A percentile compares a stretch with the other conserved stretches of the same genome.
phyloP scores from a whole-genome alignment of 208 protist species.

The Wallacemonas sp. region DNA sequence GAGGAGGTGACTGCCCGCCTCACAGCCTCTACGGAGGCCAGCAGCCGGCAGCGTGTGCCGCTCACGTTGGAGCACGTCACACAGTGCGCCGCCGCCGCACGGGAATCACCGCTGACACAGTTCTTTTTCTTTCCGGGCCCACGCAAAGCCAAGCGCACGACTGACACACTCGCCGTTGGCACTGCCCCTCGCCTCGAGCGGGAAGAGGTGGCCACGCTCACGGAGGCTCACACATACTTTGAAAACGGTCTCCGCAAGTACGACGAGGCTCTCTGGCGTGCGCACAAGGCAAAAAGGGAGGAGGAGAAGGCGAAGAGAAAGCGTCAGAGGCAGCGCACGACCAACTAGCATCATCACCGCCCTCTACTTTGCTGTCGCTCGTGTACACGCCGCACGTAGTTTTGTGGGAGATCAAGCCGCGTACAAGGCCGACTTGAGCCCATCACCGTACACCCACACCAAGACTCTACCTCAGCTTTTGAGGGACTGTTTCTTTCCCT shows the following conservation, averaged over 20 bases:
- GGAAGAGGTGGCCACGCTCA: slow-evolving; percentile 19
- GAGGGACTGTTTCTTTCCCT: background rate
- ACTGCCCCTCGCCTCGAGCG: background rate
- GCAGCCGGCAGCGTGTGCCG: background rate
- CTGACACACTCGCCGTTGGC: background rate
- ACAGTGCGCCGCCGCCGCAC: background rate
- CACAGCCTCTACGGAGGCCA: background rate
- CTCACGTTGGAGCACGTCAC: slow-evolving; percentile 3
- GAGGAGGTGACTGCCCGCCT: slow-evolving; percentile 12
- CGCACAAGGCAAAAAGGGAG: slow-evolving; percentile 19
- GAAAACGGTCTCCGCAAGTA: slow-evolving; percentile 54
- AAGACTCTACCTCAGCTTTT: background rate
- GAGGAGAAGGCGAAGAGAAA: slow-evolving; percentile 26
- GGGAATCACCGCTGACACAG: background rate
- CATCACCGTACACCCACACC: background rate
- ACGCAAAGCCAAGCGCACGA: background rate
- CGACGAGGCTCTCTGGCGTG: slow-evolving; percentile 58
- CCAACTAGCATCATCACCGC: background rate
- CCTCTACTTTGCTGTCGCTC: background rate
- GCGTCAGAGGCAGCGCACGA: background rate
- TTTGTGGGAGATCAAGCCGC: background rate
- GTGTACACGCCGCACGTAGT: background rate
- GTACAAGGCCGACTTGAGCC: background rate
- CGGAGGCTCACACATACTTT: slow-evolving; percentile 48
- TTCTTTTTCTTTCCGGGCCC: slow-evolving; percentile 10